Conservation (phyloP, 106 monocot genomes). For the Dactylorhiza incarnata region DNA sequence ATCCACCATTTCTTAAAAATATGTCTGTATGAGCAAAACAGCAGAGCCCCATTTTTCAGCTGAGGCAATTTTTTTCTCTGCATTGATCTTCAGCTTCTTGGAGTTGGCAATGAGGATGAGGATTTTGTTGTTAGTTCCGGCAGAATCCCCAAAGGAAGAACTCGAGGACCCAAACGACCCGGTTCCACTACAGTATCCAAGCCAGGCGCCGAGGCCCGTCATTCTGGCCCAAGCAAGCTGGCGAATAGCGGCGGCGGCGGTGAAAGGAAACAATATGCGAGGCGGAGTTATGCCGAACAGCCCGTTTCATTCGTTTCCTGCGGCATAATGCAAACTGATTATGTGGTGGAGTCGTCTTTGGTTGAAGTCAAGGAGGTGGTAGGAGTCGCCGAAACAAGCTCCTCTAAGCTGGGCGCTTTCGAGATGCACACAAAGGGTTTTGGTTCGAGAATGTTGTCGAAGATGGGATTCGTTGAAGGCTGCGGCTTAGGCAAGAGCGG, state of each 20-base stretch:
- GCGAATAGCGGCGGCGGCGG: constrained; percentile 17
- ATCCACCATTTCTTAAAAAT: too few species aligned
- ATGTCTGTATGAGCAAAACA: too few species aligned
- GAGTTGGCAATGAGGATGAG: constrained; percentile 27
- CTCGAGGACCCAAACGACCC: constrained; percentile 4
- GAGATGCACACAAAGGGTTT: constrained; percentile 95
- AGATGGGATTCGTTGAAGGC: constrained; percentile 92
- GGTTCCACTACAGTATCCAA: constrained; percentile 5
- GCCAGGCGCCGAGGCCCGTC: background rate
- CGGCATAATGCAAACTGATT: constrained; percentile 65
- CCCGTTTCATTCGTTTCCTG: constrained; percentile 73
- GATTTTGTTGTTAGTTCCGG: constrained; percentile 38
- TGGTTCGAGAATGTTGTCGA: constrained; percentile 90
- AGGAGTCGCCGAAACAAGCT: constrained; percentile 15
- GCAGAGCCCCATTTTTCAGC: background rate
- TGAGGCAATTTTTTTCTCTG: background rate
- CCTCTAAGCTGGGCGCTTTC: constrained; percentile 55
- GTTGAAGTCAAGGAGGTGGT: constrained; percentile 1
- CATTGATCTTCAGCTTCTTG: constrained; percentile 52
- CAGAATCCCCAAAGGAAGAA: constrained; percentile 7
- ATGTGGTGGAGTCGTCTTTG: constrained; percentile 20
- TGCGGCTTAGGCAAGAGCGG: constrained; percentile 74
- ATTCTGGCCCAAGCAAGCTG: constrained; percentile 37
- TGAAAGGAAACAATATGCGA: constrained; percentile 19
- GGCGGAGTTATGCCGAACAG: constrained; percentile 26